Evolutionary conservation across 352 stramenopile species (phyloP), one percentile per base, ranked within the genome.

Genomic region (Phytophthora constricta): DNA sequence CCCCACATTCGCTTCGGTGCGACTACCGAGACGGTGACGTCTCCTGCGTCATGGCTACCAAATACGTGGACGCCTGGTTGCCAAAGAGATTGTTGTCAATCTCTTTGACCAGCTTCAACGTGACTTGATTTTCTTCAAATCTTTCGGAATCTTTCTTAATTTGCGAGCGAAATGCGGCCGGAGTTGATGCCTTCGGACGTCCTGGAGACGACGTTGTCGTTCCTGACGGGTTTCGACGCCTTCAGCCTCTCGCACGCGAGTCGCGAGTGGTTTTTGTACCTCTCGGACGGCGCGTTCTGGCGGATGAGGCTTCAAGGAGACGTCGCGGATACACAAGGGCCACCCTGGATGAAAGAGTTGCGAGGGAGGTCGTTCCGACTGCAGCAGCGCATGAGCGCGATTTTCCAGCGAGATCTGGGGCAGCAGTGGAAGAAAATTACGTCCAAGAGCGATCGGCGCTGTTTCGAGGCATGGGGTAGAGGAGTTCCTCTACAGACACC

Each of bases 181-280:
- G 62, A 70, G 20, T 52, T 56, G 17, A 34, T 65, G 47, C 42
- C 55, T 33, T 25, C 22, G 0, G 63, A 65, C 14, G 56, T 57
- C 26, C 23, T 71, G 39, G 50, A 47, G 43, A 25, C 55, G 10
- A 33, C 60, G 2, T 50, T 63, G 8, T 5, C 28, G n/a, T 53
- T 53, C 22, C 46, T 71, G 26, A 62, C 49, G 25, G 63, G 56
- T 25, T 53, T 61, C 25, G 63, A 71, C 25, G 49, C 48, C 14
- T 71, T 66, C 33, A 26, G 33, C 14, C 57, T 71, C 41, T 71
- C 63, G 34, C 63, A 62, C 23, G 13, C 51, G n/a, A 66, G 34
- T 22, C 46, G 23, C 41, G 23, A 63, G 22, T 64, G 58, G 48
- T 22, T 57, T 25, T 34, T 14, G 5, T 41, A 42, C 3, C 23